Conservation (phyloP, 2,329 filamentous ascomycete species). For the Xylaria sp. region DNA sequence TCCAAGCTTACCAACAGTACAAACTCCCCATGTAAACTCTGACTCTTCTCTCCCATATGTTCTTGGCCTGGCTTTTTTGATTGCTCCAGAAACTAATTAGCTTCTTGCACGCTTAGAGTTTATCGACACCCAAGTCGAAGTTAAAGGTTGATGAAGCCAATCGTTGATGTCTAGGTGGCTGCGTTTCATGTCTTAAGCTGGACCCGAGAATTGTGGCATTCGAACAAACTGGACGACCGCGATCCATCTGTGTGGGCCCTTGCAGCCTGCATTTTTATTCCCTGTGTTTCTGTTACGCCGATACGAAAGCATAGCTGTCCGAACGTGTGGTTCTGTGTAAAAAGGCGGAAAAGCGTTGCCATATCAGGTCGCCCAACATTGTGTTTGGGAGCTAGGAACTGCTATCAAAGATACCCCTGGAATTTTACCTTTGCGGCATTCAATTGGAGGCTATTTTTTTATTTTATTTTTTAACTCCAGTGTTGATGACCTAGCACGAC, state of each 20-base stretch:
- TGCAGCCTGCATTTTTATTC: neutral
- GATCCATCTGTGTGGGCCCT: constrained; percentile 17
- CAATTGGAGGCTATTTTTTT: constrained; percentile 35
- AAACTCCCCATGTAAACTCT: neutral
- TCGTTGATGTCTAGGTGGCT: constrained; percentile 24
- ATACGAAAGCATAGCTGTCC: constrained; percentile 17
- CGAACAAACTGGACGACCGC: constrained; percentile 34
- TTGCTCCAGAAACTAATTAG: neutral
- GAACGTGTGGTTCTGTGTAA: constrained; percentile 2
- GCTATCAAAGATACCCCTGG: constrained; percentile 8
- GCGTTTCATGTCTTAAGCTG: constrained; percentile 15
- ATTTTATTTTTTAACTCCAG: constrained; percentile 27
- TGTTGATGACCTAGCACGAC: constrained; percentile 35
- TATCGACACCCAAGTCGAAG: constrained; percentile 21
- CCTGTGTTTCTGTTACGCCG: constrained; percentile 18
- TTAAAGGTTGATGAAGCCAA: neutral
- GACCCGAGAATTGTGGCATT: constrained; percentile 27
- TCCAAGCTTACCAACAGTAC: neutral
- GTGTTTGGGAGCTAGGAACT: constrained; percentile 13
- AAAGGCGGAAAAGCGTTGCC: constrained; percentile 1
- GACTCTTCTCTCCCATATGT: neutral
- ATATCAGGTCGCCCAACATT: constrained; percentile 1
- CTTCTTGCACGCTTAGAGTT: constrained; percentile 39
- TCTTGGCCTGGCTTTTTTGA: neutral
- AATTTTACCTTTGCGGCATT: constrained; percentile 18